Evolutionary conservation across 148 eudicot genomes (phyloP), one percentile per base, ranked within the genome.

Genomic region (Suaeda aralocaspica): DNA sequence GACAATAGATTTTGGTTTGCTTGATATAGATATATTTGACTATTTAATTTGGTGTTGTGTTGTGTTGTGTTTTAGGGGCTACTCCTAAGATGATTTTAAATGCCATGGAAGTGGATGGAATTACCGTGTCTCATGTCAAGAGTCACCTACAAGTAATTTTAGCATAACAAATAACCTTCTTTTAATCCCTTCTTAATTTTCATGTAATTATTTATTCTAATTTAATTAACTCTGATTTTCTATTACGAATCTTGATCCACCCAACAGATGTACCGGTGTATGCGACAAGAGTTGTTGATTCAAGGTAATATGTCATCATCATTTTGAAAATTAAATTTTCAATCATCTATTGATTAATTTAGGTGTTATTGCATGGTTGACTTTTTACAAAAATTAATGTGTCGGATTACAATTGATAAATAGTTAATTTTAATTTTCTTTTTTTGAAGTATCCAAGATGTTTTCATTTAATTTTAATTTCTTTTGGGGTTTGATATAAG

Each of bases 101-200:
- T 2, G 36, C 30, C 0, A 77, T 77, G 76, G 62, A 29, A 6
- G 72, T 60, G 1, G 48, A 42, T 5, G 76, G 64, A 13, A 34
- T 72, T 12, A 60, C 62, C 8, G 76, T 72, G 11, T 62, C 76
- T 3, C 72, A 77, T 44, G 69, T 77, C 3, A 77, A 77, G 25
- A 77, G 80, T 13, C 76, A 77, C 24, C 64, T 77, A 2, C 80
- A 77, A 63, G 76, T 77, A 60, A 5, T 65, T 11, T 25, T 31
- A 11, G 30, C 14, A 18, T 26, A 28, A 4, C 26, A 4, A 30
- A 5, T 31, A 13, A 11, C 5, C 19, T 1, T 31, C 1, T 4
- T 4, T 21, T 39, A 25, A 34, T 14, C 15, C 3, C 18, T 15
- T 36, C 11, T 36, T 36, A 36, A 36, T 36, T 9, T 9, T 59